Percentiles rank a stretch among this genome's conserved stretches.
Evolutionary conservation across 768 basidiomycete genomes (phyloP).

Genomic region (Suillus variegatus): DNA sequence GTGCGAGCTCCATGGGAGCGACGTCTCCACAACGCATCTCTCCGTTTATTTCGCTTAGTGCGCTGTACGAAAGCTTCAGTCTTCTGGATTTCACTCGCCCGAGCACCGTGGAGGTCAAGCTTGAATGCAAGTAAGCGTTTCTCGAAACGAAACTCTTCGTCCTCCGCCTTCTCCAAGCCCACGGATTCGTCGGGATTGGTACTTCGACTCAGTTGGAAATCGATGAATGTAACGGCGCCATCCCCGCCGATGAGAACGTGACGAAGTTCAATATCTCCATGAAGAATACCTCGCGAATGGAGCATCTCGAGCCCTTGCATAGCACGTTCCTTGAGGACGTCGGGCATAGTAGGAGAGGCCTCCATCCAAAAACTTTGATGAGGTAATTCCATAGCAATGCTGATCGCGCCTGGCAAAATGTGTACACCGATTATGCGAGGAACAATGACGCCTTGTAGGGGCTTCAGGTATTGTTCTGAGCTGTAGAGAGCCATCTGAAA

Average conservation of each 20-base stretch:
- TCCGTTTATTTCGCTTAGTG: conserved; percentile 29
- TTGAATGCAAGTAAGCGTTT: conserved; percentile 58
- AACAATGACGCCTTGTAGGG: conserved; percentile 54
- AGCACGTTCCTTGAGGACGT: conserved; percentile 50
- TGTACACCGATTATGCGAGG: conserved; percentile 55
- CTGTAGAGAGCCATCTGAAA: conserved; percentile 55
- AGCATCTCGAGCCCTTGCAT: conserved; percentile 51
- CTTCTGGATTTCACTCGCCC: conserved; percentile 36
- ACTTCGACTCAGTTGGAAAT: conserved; percentile 49
- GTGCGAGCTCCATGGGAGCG: conserved; percentile 29
- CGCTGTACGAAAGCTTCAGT: conserved; percentile 30
- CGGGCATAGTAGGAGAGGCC: conserved; percentile 58
- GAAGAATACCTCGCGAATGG: conserved; percentile 48
- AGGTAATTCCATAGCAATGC: conserved; percentile 53
- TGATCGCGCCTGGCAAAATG: conserved; percentile 38
- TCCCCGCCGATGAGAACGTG: conserved; percentile 60
- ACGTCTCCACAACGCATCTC: conserved; percentile 26
- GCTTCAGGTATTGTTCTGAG: conserved; percentile 42
- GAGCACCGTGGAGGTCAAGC: conserved; percentile 46
- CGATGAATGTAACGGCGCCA: conserved; percentile 52
- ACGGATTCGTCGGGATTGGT: conserved; percentile 31
- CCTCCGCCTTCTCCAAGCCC: conserved; percentile 37
- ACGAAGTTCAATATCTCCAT: conserved; percentile 47
- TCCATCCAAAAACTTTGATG: conserved; percentile 64
- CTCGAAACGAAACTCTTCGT: conserved; percentile 47